phyloP scores from a whole-genome alignment of 768 basidiomycete species.

The Mycena vitilis region DNA sequence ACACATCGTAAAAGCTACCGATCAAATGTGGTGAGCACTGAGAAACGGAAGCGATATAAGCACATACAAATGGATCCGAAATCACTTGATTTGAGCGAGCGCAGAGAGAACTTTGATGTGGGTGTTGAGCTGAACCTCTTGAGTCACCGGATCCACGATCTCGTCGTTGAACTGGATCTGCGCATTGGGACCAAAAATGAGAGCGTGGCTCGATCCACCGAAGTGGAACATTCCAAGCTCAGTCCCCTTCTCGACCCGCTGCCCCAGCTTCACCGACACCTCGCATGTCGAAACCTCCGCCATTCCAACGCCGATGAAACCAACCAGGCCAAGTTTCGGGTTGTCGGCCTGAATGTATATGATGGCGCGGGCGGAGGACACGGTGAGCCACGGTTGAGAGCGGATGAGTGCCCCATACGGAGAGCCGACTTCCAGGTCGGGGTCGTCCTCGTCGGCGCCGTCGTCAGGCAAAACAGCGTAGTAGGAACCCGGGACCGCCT shows the following conservation, averaged over 20 bases:
- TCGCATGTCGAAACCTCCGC: slow-evolving; percentile 61
- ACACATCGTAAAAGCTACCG: no score
- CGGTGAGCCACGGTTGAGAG: slow-evolving; percentile 49
- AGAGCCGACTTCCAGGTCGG: slow-evolving; percentile 14
- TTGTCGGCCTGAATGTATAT: slow-evolving; percentile 56
- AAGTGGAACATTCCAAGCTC: slow-evolving; percentile 63
- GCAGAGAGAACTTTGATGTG: slow-evolving; percentile 3
- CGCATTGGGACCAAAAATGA: slow-evolving; percentile 50
- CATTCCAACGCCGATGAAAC: slow-evolving; percentile 59
- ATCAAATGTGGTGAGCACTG: no score
- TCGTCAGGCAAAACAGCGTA: slow-evolving; percentile 45
- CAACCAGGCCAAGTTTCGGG: slow-evolving; percentile 55
- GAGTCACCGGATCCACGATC: neutral
- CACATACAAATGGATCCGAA: no score
- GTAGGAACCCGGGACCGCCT: slow-evolving; percentile 55
- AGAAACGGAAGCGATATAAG: no score
- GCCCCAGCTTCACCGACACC: slow-evolving; percentile 52
- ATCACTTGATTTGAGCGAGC: neutral
- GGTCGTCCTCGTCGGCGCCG: slow-evolving; percentile 28
- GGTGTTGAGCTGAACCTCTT: neutral
- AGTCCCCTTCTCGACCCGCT: slow-evolving; percentile 58
- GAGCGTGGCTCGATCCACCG: slow-evolving; percentile 60
- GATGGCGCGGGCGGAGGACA: slow-evolving; percentile 54
- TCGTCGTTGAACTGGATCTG: slow-evolving; percentile 13
- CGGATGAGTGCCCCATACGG: slow-evolving; percentile 28